Evolutionary conservation across 2,329 filamentous ascomycete species (phyloP), one percentile per base, ranked within the genome.

Genomic region (Exophiala sp.): DNA sequence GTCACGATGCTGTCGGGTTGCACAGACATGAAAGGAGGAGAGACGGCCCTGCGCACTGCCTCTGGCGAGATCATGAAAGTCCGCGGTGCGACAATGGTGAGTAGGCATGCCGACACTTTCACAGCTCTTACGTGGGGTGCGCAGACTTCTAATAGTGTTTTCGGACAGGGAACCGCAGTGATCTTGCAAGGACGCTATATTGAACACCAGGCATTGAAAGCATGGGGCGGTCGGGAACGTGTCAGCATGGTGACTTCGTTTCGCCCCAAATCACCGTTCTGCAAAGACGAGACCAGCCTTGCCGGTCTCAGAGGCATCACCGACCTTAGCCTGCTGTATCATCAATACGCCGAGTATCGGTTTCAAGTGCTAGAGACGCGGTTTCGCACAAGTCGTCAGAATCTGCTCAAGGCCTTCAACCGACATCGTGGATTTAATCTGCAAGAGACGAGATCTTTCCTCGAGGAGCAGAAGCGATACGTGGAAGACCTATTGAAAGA

Each of bases 141-240:
- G 14, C 8, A 8, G 38, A 20, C 20, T n/a, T 40, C 38, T 20
- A 16, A 14, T 9, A 3, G 12, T 3, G 38, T 40, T 16, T 9
- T 40, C n/a, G 14, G 9, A 20, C 41, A 84, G 80, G 82, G 81
- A n/a, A 81, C 75, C 42, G 82, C 80, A 1, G 80, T 85, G 1
- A 74, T 87, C n/a, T 71, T 86, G 41, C 84, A 87, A 65, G 84
- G 84, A 11, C 75, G 83, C 14, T 85, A 86, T 68, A 83, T 87
- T 56, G 77, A 81, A 56, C 84, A 87, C 65, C 76, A 80, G 50
- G 84, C 83, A 1, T 74, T 85, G 12, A 78, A 76, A 10, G 79
- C 82, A 8, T 68, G 81, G 1, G 81, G 81, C 11, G 73, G 74
- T 3, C 75, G 75, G 18, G 84, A 86, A 66, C 78, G 84, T 21